phyloP scores from a whole-genome alignment of 495 filamentous ascomycete genomes.

The Penicillium bialowiezense region DNA sequence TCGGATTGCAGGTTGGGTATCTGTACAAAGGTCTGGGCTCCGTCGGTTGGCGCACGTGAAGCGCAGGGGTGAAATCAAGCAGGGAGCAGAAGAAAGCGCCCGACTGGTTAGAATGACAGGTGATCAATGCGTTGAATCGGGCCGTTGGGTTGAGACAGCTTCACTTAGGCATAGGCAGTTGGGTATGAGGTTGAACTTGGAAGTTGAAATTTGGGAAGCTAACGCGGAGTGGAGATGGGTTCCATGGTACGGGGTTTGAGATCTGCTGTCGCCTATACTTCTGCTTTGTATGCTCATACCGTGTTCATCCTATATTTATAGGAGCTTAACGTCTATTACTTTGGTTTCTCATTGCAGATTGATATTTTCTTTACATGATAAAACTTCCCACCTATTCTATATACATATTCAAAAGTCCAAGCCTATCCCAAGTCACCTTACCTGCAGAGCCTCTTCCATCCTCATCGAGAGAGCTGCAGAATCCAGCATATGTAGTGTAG shows the following conservation, averaged over 20 bases:
- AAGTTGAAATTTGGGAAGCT: slow-evolving; percentile 6
- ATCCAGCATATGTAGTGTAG: not conserved
- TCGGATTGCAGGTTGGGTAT: not conserved
- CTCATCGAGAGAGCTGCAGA: slow-evolving; percentile 1
- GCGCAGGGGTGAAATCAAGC: not conserved
- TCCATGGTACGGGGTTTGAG: slow-evolving; percentile 18
- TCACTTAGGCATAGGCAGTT: slow-evolving; percentile 16
- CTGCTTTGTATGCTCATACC: too few species aligned
- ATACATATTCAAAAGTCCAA: too few species aligned
- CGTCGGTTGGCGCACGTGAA: slow-evolving; percentile 13
- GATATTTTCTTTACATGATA: too few species aligned
- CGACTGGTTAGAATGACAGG: not conserved
- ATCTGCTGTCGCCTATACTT: slow-evolving; percentile 10
- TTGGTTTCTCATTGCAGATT: too few species aligned
- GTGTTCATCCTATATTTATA: too few species aligned
- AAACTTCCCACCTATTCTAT: too few species aligned
- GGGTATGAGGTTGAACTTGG: slow-evolving; percentile 1
- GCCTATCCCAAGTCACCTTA: too few species aligned
- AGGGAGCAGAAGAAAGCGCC: not conserved
- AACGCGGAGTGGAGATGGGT: slow-evolving; percentile 23
- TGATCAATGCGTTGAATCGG: slow-evolving; percentile 23
- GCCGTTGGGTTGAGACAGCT: slow-evolving; percentile 28
- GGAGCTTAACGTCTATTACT: too few species aligned
- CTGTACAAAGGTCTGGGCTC: slow-evolving; percentile 6
- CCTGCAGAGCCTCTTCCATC: slow-evolving; percentile 4